Percentiles rank a stretch among this genome's conserved stretches.
phyloP scores from a whole-genome alignment of 805 yeast genomes.

The Teunomyces gatunensis region DNA sequence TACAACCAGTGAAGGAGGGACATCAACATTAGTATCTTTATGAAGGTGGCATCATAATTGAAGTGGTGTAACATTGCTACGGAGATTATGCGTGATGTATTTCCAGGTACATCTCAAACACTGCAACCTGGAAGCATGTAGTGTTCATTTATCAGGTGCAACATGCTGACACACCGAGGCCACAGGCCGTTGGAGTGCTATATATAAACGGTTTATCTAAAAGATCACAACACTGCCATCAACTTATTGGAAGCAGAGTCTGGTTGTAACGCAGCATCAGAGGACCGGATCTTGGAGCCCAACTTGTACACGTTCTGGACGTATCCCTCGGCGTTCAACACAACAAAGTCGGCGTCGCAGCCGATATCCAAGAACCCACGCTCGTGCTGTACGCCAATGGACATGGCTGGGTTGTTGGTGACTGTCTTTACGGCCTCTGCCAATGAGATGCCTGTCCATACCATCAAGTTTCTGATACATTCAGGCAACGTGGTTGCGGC shows the following conservation, averaged over 20 bases:
- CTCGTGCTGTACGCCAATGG: constrained; percentile 39
- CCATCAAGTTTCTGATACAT: constrained; percentile 48
- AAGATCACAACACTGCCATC: constrained; percentile 7
- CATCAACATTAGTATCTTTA: no score
- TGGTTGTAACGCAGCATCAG: constrained; percentile 6
- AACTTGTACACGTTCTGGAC: constrained; percentile 51
- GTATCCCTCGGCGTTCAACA: constrained; percentile 42
- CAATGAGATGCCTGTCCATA: constrained; percentile 48
- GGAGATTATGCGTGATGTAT: no score
- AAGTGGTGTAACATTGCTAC: no score
- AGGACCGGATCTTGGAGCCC: constrained; percentile 30
- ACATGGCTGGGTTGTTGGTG: constrained; percentile 53
- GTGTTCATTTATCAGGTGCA: no score
- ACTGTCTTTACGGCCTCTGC: constrained; percentile 55
- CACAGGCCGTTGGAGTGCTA: neutral
- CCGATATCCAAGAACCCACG: constrained; percentile 53
- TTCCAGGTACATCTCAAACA: no score
- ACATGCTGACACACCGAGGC: no score
- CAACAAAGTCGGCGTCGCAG: constrained; percentile 56
- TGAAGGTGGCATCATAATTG: no score
- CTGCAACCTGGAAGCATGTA: no score
- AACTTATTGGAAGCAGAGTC: constrained; percentile 2
- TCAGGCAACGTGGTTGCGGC: constrained; percentile 55
- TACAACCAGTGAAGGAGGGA: no score
- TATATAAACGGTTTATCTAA: neutral